A percentile compares a stretch with the other conserved stretches of the same genome.
Evolutionary conservation across 164 flowering plant species (phyloP).

Genomic region (Cinnamomum chago): DNA sequence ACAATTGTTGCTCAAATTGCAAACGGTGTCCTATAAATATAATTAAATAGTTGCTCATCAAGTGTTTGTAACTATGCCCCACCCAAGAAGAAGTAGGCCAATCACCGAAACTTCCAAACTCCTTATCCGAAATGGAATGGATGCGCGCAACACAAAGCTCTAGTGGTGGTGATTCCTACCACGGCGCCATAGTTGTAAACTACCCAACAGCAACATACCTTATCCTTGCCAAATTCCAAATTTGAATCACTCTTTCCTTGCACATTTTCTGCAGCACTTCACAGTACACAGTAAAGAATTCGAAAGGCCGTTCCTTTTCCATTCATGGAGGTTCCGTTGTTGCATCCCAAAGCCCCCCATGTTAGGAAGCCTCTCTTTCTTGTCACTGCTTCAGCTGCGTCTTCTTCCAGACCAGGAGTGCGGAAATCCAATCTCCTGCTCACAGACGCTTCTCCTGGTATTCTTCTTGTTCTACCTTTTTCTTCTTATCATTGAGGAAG

Average conservation of each 20-base stretch:
- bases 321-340: not conserved
- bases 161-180: too few relatives aligned
- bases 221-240: too few relatives aligned
- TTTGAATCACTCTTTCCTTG: not conserved
- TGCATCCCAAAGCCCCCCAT: not conserved
- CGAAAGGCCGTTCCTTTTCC: too few relatives aligned
- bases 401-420: not conserved
- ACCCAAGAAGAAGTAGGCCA: too few relatives aligned
- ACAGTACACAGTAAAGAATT: not conserved
- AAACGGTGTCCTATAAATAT: not conserved
- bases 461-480: not conserved
- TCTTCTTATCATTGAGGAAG: not conserved
- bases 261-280: not conserved
- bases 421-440: not conserved
- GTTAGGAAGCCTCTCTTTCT: not conserved
- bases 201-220: too few relatives aligned
- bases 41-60: not conserved
- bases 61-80: not conserved
- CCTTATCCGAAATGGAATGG: too few relatives aligned
- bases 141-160: too few relatives aligned
- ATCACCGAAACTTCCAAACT: too few relatives aligned
- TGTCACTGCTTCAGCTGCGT: not conserved
- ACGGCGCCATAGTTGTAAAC: too few relatives aligned
- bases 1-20: too few relatives aligned
- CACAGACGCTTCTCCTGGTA: not conserved